Conservation (phyloP, 345 rosid genomes). For the Salix purpurea region DNA sequence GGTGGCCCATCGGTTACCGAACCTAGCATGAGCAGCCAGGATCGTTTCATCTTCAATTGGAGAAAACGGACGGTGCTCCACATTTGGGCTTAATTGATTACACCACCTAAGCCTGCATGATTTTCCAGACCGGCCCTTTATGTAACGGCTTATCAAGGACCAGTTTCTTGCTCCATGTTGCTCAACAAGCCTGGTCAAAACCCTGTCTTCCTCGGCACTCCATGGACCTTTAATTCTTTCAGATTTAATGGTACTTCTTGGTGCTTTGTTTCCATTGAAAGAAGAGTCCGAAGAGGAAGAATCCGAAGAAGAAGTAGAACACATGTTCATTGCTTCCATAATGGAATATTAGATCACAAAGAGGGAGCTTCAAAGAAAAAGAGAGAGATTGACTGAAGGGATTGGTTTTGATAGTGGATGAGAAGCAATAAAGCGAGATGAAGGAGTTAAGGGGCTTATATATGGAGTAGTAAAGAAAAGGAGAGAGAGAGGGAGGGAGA, state of each 20-base stretch:
- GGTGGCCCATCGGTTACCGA: conserved; percentile 64
- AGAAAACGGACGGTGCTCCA: conserved; percentile 57
- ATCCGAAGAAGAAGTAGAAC: conserved; percentile 44
- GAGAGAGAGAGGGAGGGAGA: conserved; percentile 2
- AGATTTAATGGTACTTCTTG: conserved; percentile 15
- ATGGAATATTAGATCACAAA: too few species aligned
- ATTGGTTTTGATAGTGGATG: neutral
- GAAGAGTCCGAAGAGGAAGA: conserved; percentile 50
- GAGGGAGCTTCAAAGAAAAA: neutral
- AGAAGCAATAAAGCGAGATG: neutral
- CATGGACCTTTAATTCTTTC: conserved; percentile 62
- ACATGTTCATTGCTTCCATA: conserved; percentile 36
- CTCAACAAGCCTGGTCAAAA: conserved; percentile 50
- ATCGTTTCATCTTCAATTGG: conserved; percentile 49
- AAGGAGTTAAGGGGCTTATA: neutral
- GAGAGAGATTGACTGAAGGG: neutral
- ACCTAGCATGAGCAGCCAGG: conserved; percentile 50
- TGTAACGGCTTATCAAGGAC: conserved; percentile 49
- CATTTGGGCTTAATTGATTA: conserved; percentile 52
- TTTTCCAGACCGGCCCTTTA: conserved; percentile 56
- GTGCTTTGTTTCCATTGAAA: conserved; percentile 15
- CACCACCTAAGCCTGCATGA: conserved; percentile 59
- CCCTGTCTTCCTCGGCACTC: conserved; percentile 69
- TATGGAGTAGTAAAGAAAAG: conserved; percentile 2
- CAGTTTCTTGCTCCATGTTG: conserved; percentile 53